phyloP scores from a whole-genome alignment of 2,329 filamentous ascomycete species.

The Penicillium sp. region DNA sequence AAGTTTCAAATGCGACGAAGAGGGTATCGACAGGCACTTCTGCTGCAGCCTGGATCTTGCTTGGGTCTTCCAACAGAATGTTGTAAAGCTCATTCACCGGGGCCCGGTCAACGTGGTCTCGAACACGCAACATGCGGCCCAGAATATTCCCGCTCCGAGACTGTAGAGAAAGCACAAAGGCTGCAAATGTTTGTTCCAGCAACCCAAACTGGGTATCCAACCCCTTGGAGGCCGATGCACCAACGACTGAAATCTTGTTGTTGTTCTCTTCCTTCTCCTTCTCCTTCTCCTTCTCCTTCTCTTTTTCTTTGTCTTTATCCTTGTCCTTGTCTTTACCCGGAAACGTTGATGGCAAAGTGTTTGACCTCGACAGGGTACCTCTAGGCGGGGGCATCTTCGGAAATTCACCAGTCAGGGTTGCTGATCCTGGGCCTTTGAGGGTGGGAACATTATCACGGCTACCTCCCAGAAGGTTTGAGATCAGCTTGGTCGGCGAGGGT shows the following conservation, averaged over 20 bases:
- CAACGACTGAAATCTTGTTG: conserved; percentile 53
- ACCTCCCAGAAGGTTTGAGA: conserved; percentile 77
- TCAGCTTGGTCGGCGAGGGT: conserved; percentile 85
- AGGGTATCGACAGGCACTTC: conserved; percentile 81
- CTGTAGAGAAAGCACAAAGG: conserved; percentile 79
- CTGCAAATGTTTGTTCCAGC: conserved; percentile 81
- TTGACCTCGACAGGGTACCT: conserved; percentile 44
- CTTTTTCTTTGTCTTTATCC: conserved; percentile 35
- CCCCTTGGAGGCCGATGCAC: conserved; percentile 54
- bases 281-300: conserved; percentile 32
- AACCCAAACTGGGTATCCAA: conserved; percentile 67
- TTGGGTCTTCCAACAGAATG: conserved; percentile 78
- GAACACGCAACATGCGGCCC: conserved; percentile 71
- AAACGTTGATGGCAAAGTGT: conserved; percentile 46
- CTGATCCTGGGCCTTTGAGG: conserved; percentile 37
- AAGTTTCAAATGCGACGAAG: conserved; percentile 92
- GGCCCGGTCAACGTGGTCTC: conserved; percentile 72
- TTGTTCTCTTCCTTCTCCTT: conserved; percentile 36
- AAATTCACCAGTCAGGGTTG: conserved; percentile 45
- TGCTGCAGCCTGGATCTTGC: conserved; percentile 71
- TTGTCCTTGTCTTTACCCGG: conserved; percentile 50
- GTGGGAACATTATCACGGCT: conserved; percentile 44
- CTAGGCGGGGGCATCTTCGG: conserved; percentile 46
- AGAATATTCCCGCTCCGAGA: conserved; percentile 85
- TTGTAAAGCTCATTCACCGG: conserved; percentile 90